A percentile compares a stretch with the other conserved stretches of the same genome.
Evolutionary conservation across 441 rosid genomes (phyloP).

Genomic region (Populus hybrid): DNA sequence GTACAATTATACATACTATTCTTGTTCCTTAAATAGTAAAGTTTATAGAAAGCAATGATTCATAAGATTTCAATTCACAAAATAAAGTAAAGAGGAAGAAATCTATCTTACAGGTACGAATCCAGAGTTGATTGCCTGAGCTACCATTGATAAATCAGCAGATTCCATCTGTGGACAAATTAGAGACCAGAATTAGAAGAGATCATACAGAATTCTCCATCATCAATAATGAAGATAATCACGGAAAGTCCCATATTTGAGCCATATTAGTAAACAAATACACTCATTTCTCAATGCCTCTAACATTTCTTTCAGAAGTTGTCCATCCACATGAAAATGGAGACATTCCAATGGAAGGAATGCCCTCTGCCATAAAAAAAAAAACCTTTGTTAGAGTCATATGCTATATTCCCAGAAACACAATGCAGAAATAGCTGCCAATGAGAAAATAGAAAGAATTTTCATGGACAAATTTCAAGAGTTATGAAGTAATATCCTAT

Average conservation of each 20-base stretch:
- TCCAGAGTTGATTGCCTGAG: conserved; percentile 69
- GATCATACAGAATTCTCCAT: neutral
- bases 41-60: neutral
- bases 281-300: conserved; percentile 26
- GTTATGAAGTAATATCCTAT: neutral
- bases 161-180: conserved; percentile 50
- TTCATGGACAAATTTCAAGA: neutral
- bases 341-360: conserved; percentile 85
- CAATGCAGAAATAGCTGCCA: conserved; percentile 7
- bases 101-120: conserved; percentile 78
- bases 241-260: neutral
- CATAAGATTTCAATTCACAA: neutral
- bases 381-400: conserved; percentile 15
- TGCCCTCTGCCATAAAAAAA: conserved; percentile 64
- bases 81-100: neutral
- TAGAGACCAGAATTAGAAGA: conserved; percentile 17
- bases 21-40: neutral
- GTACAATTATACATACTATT: neutral
- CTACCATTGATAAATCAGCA: conserved; percentile 61
- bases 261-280: conserved; percentile 10
- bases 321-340: conserved; percentile 95
- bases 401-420: conserved; percentile 4
- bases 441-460: neutral
- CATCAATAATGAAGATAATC: neutral
- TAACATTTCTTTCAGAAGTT: conserved; percentile 68